These are phyloP conservation scores for Desmodesmus armatus DNA, from an alignment of 139 green algal genomes.

Conservation along the genomic window DNA sequence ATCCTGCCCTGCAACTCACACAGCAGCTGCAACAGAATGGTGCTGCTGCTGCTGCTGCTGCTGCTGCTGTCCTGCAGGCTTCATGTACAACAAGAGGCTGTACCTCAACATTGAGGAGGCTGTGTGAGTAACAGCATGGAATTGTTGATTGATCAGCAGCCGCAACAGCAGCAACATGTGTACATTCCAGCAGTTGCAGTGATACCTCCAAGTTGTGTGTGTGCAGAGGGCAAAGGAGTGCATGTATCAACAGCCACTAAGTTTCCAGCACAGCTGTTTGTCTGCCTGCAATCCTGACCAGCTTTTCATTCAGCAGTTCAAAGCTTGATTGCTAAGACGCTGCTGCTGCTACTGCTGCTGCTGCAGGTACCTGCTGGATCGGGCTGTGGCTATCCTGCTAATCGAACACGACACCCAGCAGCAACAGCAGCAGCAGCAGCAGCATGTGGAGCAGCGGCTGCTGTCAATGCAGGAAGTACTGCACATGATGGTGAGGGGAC, in stretches of 20 bases:
- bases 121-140: conserved; percentile 6
- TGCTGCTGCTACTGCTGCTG: not conserved
- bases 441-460: conserved; percentile 20
- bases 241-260: too few species aligned
- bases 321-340: too few species aligned
- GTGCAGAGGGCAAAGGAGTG: too few species aligned
- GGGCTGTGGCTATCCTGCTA: conserved; percentile 5
- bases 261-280: too few species aligned
- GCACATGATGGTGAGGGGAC: conserved; percentile 31
- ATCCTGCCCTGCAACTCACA: too few species aligned
- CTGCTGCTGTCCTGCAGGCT: conserved; percentile 1
- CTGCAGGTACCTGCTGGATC: conserved; percentile 34
- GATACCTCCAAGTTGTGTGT: not conserved
- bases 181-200: not conserved
- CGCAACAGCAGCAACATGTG: not conserved
- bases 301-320: too few species aligned
- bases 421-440: not conserved
- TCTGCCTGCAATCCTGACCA: too few species aligned
- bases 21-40: not conserved
- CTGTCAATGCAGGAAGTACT: conserved; percentile 37
- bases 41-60: conserved; percentile 5
- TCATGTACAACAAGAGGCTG: conserved; percentile 35
- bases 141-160: not conserved
- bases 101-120: conserved; percentile 27
- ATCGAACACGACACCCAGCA: not conserved